Base-by-base conservation (phyloP, 179 eudicot genomes). In the Spergularia azorica region DNA sequence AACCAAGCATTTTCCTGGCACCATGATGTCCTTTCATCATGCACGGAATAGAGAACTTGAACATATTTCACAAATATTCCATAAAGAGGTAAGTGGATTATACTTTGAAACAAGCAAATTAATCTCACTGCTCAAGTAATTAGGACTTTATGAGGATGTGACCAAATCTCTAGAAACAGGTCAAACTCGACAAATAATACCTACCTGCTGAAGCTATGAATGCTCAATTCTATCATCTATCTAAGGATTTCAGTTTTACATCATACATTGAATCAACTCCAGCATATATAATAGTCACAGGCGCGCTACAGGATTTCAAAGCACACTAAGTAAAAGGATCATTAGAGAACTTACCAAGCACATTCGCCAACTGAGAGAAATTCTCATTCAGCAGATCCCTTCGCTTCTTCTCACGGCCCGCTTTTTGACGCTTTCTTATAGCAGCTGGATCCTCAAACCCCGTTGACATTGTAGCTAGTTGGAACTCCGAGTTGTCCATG, bases 321-420 rank as follows among this genome's bases (percentile, higher is more conserved):
- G 17, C 48, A 59, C 9, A 16, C 14, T 26, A 26, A 43, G 32
- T 26, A 55, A 38, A 73, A 65, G 62, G 20, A 43, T 17, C 15
- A 8, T 15, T 9, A 26, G 26, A 41, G 0, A 9, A 67, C 32
- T 74, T 86, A 92, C 95, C 97, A 13, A 92, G 88, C 48, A 85
- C 72, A 36, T 80, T 88, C 71, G 95, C 97, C 83, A 92, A 74
- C 79, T 90, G 95, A 71, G 75, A 77, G 83, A 92, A 92, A 71
- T 90, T 91, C 71, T 92, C 97, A 79, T 90, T 92, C 8, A 92
- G 73, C 70, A 91, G 95, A 79, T 91, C 94, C 78, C 97, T 88
- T 79, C 97, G 84, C 60, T 88, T 82, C 79, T 90, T 92, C 80
- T 92, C 97, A 39, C 95, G 95, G 55, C 85, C 93, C 70, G 97